phyloP scores from a whole-genome alignment of 495 filamentous ascomycete genomes.

The Penicillium goetzii region DNA sequence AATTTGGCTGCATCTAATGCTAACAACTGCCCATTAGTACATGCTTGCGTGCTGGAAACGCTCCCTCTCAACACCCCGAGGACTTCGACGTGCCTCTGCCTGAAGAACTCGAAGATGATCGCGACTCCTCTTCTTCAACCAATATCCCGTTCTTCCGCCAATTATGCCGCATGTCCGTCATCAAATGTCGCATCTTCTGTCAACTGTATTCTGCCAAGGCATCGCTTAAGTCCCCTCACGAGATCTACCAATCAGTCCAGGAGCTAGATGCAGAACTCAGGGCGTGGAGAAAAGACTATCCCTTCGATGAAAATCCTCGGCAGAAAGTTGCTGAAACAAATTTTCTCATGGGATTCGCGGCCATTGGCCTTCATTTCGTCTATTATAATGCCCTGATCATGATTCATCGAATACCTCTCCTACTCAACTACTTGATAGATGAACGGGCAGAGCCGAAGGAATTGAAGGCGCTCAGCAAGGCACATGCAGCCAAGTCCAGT shows the following conservation, averaged over 20 bases:
- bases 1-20: not conserved
- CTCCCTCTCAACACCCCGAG: constrained; percentile 89
- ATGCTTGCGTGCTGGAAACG: constrained; percentile 83
- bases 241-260: constrained; percentile 84
- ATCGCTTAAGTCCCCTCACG: constrained; percentile 77
- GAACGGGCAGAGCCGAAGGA: constrained; percentile 19
- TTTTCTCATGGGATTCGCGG: constrained; percentile 81
- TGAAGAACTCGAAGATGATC: constrained; percentile 74
- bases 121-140: constrained; percentile 66
- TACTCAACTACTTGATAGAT: constrained; percentile 78
- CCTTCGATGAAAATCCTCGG: constrained; percentile 73
- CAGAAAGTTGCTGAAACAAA: constrained; percentile 82
- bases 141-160: constrained; percentile 88
- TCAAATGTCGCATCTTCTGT: constrained; percentile 90
- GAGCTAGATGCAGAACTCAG: constrained; percentile 87
- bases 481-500: constrained; percentile 65
- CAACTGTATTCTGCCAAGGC: constrained; percentile 87
- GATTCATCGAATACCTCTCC: constrained; percentile 92
- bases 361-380: constrained; percentile 85
- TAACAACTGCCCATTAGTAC: constrained; percentile 49
- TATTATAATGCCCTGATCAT: constrained; percentile 97
- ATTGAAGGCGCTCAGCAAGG: constrained; percentile 46
- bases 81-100: constrained; percentile 96
- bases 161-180: constrained; percentile 83
- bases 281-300: constrained; percentile 84